Evolutionary conservation across 2,329 filamentous ascomycete species (phyloP).

Genomic region (Fusarium fujikuroi): DNA sequence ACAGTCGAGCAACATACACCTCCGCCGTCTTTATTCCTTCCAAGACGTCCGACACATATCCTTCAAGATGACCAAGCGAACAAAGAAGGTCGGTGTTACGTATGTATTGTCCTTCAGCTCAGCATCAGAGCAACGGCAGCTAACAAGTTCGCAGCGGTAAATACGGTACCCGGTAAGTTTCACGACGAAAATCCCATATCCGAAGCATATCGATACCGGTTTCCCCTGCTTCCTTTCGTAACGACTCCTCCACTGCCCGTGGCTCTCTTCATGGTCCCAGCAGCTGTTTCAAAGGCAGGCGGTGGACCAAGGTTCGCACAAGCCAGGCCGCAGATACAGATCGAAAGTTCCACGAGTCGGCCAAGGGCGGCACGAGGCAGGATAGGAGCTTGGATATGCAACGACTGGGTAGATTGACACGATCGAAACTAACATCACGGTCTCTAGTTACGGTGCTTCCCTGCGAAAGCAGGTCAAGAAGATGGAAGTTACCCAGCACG

Average conservation of each 20-base stretch:
- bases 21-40: constrained; percentile 48
- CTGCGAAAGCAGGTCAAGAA: constrained; percentile 98
- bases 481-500: constrained; percentile 99
- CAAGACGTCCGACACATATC: constrained; percentile 52
- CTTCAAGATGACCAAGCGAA: constrained; percentile 92
- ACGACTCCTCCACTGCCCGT: constrained; percentile 14
- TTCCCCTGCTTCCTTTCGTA: constrained; percentile 14
- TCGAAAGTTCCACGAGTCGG: constrained; percentile 1
- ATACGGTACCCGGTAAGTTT: constrained; percentile 91
- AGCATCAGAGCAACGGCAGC: constrained; percentile 32
- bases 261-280: neutral
- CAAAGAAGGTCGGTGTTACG: constrained; percentile 97
- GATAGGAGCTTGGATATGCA: constrained; percentile 2
- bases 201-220: constrained; percentile 35
- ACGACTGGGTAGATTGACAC: constrained; percentile 1
- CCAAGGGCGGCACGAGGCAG: constrained; percentile 11
- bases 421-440: constrained; percentile 43
- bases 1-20: constrained; percentile 48
- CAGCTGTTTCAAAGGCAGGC: constrained; percentile 8
- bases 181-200: constrained; percentile 31
- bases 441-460: constrained; percentile 91
- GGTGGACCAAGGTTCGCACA: neutral
- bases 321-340: neutral
- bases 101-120: constrained; percentile 47
- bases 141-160: constrained; percentile 67